phyloP scores from a whole-genome alignment of 768 basidiomycete species.

The Russula dissimulans region DNA sequence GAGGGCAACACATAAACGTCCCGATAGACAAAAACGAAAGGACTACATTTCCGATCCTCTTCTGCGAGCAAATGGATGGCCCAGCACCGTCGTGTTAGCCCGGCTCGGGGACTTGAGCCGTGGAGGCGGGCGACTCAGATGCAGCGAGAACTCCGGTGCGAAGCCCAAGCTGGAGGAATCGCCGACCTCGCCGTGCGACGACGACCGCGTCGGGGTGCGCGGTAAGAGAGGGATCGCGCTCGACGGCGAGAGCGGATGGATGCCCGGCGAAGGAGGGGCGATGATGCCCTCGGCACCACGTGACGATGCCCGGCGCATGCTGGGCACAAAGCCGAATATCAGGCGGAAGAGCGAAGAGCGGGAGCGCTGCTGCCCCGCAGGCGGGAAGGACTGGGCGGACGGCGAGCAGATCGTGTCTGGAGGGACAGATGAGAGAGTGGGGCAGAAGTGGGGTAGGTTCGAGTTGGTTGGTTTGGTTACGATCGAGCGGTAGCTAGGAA shows the following conservation, averaged over 20 bases:
- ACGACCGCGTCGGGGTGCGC: conserved; percentile 12
- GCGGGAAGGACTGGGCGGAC: conserved; percentile 20
- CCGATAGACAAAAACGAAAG: background rate
- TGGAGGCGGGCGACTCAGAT: conserved; percentile 17
- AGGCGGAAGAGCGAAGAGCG: conserved; percentile 62
- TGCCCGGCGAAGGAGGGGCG: conserved; percentile 49
- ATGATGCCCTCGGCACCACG: conserved; percentile 58
- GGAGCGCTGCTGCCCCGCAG: conserved; percentile 24
- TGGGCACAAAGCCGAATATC: conserved; percentile 39
- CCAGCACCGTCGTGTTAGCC: background rate
- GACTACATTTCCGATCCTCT: conserved; percentile 9
- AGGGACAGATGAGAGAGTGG: background rate
- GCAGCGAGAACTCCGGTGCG: conserved; percentile 19
- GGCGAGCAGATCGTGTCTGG: background rate
- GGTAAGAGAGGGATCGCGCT: conserved; percentile 17
- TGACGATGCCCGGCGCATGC: conserved; percentile 36
- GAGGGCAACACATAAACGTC: background rate
- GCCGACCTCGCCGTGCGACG: conserved; percentile 15
- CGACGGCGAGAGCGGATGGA: conserved; percentile 17
- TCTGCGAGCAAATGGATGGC: background rate
- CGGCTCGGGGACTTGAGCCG: conserved; percentile 17
- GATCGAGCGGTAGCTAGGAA: background rate
- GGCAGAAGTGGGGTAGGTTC: no score
- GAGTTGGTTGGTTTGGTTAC: no score
- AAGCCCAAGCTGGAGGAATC: conserved; percentile 13